Evolutionary conservation across 768 basidiomycete genomes (phyloP).

Genomic region (Mycena crocata): DNA sequence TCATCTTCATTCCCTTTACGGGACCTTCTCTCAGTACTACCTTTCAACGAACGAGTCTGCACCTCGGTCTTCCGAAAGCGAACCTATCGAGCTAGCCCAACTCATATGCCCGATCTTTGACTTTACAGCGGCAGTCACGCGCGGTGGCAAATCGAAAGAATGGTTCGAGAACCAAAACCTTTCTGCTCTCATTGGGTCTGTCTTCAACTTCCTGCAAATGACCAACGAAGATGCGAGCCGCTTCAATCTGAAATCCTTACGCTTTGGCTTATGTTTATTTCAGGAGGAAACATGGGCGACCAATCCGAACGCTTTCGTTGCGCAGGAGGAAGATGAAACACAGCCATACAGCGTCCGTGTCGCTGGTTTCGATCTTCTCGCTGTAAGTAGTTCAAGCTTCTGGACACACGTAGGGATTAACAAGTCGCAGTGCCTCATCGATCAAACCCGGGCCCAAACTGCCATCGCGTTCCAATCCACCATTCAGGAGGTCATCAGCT

Average conservation of each 20-base stretch:
- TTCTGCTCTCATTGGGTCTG: conserved; percentile 58
- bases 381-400: conserved; percentile 55
- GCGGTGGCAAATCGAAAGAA: conserved; percentile 71
- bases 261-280: conserved; percentile 9
- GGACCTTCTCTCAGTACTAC: conserved; percentile 73
- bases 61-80: conserved; percentile 81
- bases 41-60: conserved; percentile 63
- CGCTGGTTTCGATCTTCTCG: conserved; percentile 86
- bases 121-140: conserved; percentile 74
- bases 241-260: neutral
- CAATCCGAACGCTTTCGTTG: conserved; percentile 92
- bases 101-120: conserved; percentile 85
- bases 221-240: conserved; percentile 85
- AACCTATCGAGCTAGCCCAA: conserved; percentile 78
- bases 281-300: conserved; percentile 93
- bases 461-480: conserved; percentile 63
- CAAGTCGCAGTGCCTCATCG: conserved; percentile 63
- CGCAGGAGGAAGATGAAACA: conserved; percentile 94
- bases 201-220: conserved; percentile 86
- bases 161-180: conserved; percentile 72
- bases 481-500: conserved; percentile 65
- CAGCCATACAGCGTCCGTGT: conserved; percentile 85
- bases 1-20: conserved; percentile 70
- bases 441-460: conserved; percentile 63
- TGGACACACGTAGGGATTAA: neutral